A percentile compares a stretch with the other conserved stretches of the same genome.
phyloP scores from a whole-genome alignment of 305 asterid species.

The Fraxinus paxiana region DNA sequence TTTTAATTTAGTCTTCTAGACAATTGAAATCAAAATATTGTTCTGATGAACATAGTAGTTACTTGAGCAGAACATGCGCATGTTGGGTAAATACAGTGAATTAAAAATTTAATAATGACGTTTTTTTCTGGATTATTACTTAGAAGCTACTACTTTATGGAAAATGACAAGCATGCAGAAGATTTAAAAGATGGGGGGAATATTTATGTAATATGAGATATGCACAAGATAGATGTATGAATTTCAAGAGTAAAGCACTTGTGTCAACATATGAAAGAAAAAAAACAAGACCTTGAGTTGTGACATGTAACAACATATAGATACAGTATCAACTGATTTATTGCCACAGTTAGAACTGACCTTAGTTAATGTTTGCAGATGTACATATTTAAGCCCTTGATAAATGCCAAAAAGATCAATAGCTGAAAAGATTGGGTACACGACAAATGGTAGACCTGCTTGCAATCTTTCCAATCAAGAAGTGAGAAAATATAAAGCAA shows the following conservation, averaged over 20 bases:
- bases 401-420: conserved; percentile 80
- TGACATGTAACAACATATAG: not conserved
- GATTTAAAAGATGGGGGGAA: not conserved
- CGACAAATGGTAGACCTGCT: conserved; percentile 68
- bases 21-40: not conserved
- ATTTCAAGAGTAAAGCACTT: not conserved
- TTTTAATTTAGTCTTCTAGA: not conserved
- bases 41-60: not conserved
- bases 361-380: conserved; percentile 91
- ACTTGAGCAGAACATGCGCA: not conserved
- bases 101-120: not conserved
- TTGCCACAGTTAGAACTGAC: conserved; percentile 36
- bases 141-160: not conserved
- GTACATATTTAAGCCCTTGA: conserved; percentile 85
- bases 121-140: not conserved
- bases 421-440: conserved; percentile 80
- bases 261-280: not conserved
- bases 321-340: conserved; percentile 1
- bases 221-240: not conserved
- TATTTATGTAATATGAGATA: not conserved
- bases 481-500: conserved; percentile 4
- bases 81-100: not conserved
- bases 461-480: conserved; percentile 45
- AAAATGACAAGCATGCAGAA: not conserved
- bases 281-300: not conserved